These are phyloP conservation scores for Furculomyces boomerangus DNA, from an alignment of 371 early-diverging fungal species.

Conservation along the genomic window DNA sequence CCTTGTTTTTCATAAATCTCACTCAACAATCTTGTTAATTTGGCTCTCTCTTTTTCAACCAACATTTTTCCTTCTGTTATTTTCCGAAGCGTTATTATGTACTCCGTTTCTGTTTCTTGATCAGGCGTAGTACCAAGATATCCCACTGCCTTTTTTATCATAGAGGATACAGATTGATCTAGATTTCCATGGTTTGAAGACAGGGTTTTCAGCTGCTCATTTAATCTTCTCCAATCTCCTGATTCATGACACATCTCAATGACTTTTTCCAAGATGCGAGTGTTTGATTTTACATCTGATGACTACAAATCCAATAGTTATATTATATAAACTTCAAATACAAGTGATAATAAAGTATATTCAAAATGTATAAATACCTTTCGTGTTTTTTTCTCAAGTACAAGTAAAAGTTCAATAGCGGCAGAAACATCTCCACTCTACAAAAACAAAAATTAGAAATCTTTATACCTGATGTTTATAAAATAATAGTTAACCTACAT, in stretches of 20 bases:
- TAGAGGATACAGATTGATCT: slow-evolving; percentile 84
- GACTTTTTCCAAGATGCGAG: slow-evolving; percentile 63
- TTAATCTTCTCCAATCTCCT: slow-evolving; percentile 69
- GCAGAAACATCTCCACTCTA: slow-evolving; percentile 53
- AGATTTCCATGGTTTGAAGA: slow-evolving; percentile 92
- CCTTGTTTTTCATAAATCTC: slow-evolving; percentile 84
- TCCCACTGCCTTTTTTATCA: slow-evolving; percentile 87
- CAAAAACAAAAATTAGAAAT: slow-evolving; percentile 3
- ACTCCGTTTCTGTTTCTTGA: slow-evolving; percentile 62
- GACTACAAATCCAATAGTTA: not conserved
- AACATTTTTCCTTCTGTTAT: slow-evolving; percentile 98
- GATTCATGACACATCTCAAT: slow-evolving; percentile 54
- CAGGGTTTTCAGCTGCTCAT: slow-evolving; percentile 73
- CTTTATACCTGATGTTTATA: not conserved
- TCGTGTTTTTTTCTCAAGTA: slow-evolving; percentile 78
- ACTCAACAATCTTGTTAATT: slow-evolving; percentile 72
- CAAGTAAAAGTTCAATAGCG: slow-evolving; percentile 64
- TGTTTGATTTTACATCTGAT: slow-evolving; percentile 41
- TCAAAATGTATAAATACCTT: slow-evolving; percentile 36
- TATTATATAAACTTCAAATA: not conserved
- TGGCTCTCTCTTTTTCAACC: slow-evolving; percentile 93
- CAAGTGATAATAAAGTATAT: not conserved
- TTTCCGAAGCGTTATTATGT: slow-evolving; percentile 81
- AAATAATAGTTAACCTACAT: not conserved
- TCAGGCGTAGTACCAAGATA: slow-evolving; percentile 68